Percentiles rank a stretch among this genome's conserved stretches.
phyloP scores from a whole-genome alignment of 75 land plant species.

The Pseudotsuga menziesii region DNA sequence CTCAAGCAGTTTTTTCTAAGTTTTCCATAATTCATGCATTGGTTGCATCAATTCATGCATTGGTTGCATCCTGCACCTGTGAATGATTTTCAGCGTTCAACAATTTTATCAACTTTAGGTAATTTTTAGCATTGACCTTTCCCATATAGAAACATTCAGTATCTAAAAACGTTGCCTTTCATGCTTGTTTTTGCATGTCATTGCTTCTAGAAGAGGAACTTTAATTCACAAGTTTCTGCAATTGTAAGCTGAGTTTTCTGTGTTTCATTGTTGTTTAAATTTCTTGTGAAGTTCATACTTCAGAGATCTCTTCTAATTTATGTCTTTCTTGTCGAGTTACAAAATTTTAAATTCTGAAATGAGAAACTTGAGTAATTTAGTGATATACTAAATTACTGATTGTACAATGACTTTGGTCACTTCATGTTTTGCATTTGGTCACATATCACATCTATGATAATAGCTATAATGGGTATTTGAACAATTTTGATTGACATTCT shows the following conservation, averaged over 20 bases:
- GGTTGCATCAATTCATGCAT: too few relatives aligned
- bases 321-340: background rate
- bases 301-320: background rate
- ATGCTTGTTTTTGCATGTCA: too few relatives aligned
- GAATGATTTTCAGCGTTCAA: too few relatives aligned
- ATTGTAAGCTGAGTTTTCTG: background rate
- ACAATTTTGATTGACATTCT: background rate
- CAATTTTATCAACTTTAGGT: too few relatives aligned
- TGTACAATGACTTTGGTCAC: slow-evolving; percentile 2
- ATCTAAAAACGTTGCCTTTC: too few relatives aligned
- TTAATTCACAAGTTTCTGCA: too few relatives aligned
- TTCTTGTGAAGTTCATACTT: background rate
- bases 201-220: too few relatives aligned
- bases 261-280: background rate
- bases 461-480: background rate
- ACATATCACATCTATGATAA: background rate
- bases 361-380: background rate
- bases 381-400: background rate
- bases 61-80: too few relatives aligned
- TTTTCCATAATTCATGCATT: too few relatives aligned
- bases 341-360: background rate
- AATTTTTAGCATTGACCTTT: too few relatives aligned
- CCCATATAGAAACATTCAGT: too few relatives aligned
- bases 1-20: too few relatives aligned
- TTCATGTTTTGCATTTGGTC: slow-evolving; percentile 2